Percentiles rank a stretch among this genome's conserved stretches.
phyloP scores from a whole-genome alignment of 768 basidiomycete genomes.

The Phylloporus arenicola region DNA sequence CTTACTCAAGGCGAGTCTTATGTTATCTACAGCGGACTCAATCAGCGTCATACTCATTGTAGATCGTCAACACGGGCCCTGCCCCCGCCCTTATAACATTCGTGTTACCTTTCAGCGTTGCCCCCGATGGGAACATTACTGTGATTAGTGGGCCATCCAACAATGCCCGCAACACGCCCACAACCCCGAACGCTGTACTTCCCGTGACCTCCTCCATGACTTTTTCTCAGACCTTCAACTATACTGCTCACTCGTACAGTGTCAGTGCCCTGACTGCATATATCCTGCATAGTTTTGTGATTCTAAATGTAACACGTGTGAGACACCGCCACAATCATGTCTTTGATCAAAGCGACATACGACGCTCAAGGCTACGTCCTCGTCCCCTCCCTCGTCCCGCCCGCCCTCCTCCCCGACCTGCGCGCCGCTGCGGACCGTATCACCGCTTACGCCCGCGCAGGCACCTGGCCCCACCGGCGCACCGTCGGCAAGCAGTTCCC shows the following conservation, averaged over 20 bases:
- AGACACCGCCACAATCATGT: too few relatives aligned
- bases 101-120: conserved; percentile 47
- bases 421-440: conserved; percentile 47
- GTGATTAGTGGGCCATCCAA: conserved; percentile 43
- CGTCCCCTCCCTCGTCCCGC: conserved; percentile 48
- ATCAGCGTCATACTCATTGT: background rate
- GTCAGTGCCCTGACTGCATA: conserved; percentile 26
- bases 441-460: conserved; percentile 49
- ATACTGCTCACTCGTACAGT: conserved; percentile 44
- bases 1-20: conserved; percentile 44
- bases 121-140: conserved; percentile 40
- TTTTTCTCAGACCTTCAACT: conserved; percentile 50
- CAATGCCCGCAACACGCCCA: conserved; percentile 53
- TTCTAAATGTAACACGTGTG: too few relatives aligned
- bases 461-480: conserved; percentile 60
- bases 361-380: conserved; percentile 64
- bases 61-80: conserved; percentile 50
- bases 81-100: conserved; percentile 41
- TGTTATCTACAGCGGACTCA: too few relatives aligned
- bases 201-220: conserved; percentile 42
- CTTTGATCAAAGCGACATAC: too few relatives aligned
- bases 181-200: conserved; percentile 39
- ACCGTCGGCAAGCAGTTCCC: conserved; percentile 78
- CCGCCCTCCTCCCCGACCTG: conserved; percentile 36
- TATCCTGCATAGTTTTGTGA: background rate